Evolutionary conservation across 352 stramenopile species (phyloP), one percentile per base, ranked within the genome.

Genomic region (Phytopythium sindhum): DNA sequence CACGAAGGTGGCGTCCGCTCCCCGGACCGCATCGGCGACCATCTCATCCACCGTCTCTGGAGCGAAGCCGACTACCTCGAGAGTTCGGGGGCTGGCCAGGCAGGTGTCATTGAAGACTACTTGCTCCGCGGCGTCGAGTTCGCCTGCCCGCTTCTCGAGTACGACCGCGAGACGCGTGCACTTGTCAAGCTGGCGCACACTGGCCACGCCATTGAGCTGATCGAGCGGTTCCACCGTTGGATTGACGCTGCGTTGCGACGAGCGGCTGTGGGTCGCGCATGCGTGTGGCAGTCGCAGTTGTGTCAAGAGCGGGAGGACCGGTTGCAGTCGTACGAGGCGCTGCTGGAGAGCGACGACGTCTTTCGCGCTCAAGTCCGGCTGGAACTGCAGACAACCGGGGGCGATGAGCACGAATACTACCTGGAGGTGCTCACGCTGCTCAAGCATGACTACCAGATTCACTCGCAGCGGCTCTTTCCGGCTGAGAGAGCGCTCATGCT

Each of bases 131-230:
- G 4, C 45, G 21, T 29, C 11, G 6, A 10, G 45, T 53, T 53
- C 11, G 21, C 29, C 5, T 4, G n/a, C 4, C 24, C n/a, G 8
- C 26, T 53, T 12, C 45, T 26, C 11, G 21, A 4, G 45, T 55
- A 55, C 24, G 48, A 55, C 2, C 21, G 24, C 23, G 48, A 55
- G 48, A 8, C 48, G 2, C 24, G 48, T n/a, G 15, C 24, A 5
- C 21, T 55, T 4, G 24, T 55, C 48, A 55, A 37, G 48, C 24
- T 55, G 23, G 48, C 23, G 24, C n/a, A 55, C 24, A 55, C 48
- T 7, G 48, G 48, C 4, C 48, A 55, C 19, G 24, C 23, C 2
- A 11, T 55, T 2, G 48, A 31, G n/a, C 7, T 37, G 4, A 37
- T 55, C 48, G 24, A 55, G 48, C 48, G 24, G 1, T 11, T 55